Base-by-base conservation (phyloP, 352 stramenopile genomes). In the Phytophthora chlamydospora region DNA sequence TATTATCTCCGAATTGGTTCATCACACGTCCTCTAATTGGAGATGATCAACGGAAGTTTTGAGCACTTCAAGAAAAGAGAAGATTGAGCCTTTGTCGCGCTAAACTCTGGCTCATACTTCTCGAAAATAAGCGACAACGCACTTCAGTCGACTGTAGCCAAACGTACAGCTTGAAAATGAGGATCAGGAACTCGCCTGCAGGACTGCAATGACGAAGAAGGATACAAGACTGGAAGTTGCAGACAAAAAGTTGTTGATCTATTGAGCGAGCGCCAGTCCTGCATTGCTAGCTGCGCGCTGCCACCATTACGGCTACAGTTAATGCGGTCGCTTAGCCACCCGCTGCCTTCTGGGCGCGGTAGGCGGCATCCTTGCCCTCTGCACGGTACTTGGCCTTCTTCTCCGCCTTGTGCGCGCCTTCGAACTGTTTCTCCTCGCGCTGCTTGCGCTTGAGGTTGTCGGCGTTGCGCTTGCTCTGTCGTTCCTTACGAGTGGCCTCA, bases 361-460 rank as follows among this genome's bases (percentile, higher is more conserved):
- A 88, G 7, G 69, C 78, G 3, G 62, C 80, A 16, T 93, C 84
- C 59, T 96, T 96, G 44, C 87, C 87, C 33, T 90, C 80, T 6
- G 82, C 83, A 41, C 87, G 85, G 76, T 80, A 94, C 71, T 93
- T 93, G 58, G 83, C 81, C 77, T 94, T 93, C 83, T 96, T 96
- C 58, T 89, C 85, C 11, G 86, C 87, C 40, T 76, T 77, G 57
- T 94, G 85, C 21, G 88, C 80, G 32, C 73, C 83, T 47, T 90
- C 90, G 49, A 98, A 96, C 50, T 91, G 75, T 53, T 91, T 93
- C 35, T 98, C 91, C 58, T 97, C 95, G 29, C 91, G 91, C 49
- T 88, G 78, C 60, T 97, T 94, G 64, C 97, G 88, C 83, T 99
- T 99, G 11, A 85, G 64, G 47, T 97, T 89, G 27, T 93, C 90